Evolutionary conservation across 176 grass and related monocot genomes (phyloP).

Genomic region (Eleusine indica): DNA sequence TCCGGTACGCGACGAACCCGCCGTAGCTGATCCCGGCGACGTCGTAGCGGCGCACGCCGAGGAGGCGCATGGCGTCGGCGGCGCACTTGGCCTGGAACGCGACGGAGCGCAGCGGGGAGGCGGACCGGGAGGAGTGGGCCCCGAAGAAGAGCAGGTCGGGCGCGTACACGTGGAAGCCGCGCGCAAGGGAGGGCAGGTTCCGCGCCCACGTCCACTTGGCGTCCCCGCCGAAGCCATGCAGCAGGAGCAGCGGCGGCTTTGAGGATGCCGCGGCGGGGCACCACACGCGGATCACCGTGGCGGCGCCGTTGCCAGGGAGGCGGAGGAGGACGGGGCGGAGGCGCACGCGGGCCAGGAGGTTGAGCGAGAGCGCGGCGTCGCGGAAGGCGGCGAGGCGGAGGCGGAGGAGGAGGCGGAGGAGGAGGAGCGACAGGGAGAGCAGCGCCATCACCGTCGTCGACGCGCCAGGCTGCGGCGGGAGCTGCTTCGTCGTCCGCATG

Average conservation of each 20-base stretch:
- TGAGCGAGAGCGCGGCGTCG: constrained; percentile 64
- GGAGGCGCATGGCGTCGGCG: constrained; percentile 71
- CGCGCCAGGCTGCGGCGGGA: constrained; percentile 28
- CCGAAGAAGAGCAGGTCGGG: constrained; percentile 91
- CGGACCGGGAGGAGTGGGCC: constrained; percentile 46
- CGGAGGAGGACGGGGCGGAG: constrained; percentile 50
- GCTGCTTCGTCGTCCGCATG: neutral
- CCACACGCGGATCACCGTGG: constrained; percentile 76
- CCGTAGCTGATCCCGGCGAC: constrained; percentile 86
- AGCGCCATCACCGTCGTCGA: constrained; percentile 31
- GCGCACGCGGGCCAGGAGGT: constrained; percentile 55
- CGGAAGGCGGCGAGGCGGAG: constrained; percentile 60
- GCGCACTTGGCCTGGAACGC: constrained; percentile 75
- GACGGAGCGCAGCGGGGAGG: constrained; percentile 57
- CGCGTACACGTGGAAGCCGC: constrained; percentile 67
- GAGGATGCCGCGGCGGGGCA: constrained; percentile 39
- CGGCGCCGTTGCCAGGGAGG: neutral
- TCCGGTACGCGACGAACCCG: constrained; percentile 35
- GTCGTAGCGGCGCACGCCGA: constrained; percentile 65
- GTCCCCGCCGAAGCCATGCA: constrained; percentile 70
- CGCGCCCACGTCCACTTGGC: constrained; percentile 63
- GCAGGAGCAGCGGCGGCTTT: constrained; percentile 65
- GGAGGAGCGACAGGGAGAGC: constrained; percentile 46
- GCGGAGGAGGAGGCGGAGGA: constrained; percentile 54
- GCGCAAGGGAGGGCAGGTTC: constrained; percentile 43